Percentiles rank a stretch among this genome's conserved stretches.
Evolutionary conservation across 257 asterid genomes (phyloP).

Genomic region (Salvia rosmarinus): DNA sequence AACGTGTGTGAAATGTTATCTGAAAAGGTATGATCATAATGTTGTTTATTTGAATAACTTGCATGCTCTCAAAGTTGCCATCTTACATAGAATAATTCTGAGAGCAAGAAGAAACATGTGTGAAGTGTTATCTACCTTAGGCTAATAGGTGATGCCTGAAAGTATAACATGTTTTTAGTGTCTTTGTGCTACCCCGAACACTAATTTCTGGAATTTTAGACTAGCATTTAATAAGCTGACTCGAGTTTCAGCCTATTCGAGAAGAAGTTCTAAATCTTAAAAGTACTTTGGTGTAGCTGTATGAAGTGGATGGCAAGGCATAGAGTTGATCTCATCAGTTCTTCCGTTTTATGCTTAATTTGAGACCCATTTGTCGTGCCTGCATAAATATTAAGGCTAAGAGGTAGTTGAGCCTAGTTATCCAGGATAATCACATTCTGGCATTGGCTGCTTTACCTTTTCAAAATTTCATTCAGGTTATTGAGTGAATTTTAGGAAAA

Average conservation of each 20-base stretch:
- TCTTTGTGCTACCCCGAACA: neutral
- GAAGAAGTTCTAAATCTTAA: neutral
- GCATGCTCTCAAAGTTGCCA: neutral
- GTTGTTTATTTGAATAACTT: slow-evolving; percentile 12
- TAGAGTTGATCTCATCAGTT: neutral
- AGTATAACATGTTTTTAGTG: neutral
- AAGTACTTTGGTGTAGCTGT: neutral
- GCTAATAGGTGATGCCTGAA: neutral
- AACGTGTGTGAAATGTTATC: neutral
- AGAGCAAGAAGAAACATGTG: neutral
- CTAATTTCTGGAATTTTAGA: neutral
- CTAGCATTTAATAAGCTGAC: neutral
- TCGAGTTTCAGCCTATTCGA: neutral
- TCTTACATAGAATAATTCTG: neutral
- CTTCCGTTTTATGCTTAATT: neutral
- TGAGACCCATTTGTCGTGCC: slow-evolving; percentile 4
- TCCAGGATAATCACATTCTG: neutral
- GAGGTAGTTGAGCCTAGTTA: neutral
- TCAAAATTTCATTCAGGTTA: slow-evolving; percentile 4
- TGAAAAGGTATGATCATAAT: too few species aligned
- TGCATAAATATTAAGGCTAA: neutral
- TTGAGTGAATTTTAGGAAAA: neutral
- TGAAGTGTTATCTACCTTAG: neutral
- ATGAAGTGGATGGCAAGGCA: neutral
- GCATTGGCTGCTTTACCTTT: slow-evolving; percentile 19